Percentiles rank a stretch among this genome's conserved stretches.
phyloP scores from a whole-genome alignment of 345 rosid species.

The Hibiscus mutabilis region DNA sequence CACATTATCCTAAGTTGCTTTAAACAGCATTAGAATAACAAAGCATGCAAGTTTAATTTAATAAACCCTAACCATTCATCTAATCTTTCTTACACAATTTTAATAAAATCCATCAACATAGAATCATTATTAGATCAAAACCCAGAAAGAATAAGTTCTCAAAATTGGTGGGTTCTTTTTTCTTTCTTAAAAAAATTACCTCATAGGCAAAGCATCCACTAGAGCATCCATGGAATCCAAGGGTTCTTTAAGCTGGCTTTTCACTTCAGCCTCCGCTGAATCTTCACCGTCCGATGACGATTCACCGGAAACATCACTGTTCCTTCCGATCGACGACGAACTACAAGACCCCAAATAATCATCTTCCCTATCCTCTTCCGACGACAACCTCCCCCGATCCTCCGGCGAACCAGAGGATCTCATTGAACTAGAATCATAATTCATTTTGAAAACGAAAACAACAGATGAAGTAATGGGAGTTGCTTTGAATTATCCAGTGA shows the following conservation, averaged over 20 bases:
- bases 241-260: conserved; percentile 32
- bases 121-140: background rate
- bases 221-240: conserved; percentile 29
- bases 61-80: background rate
- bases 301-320: conserved; percentile 19
- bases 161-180: background rate
- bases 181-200: conserved; percentile 5
- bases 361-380: background rate
- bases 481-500: background rate
- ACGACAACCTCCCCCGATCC: background rate
- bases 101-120: background rate
- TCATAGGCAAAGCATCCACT: conserved; percentile 30
- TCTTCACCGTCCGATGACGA: conserved; percentile 21
- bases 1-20: background rate
- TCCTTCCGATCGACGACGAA: conserved; percentile 21
- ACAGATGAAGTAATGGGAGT: background rate
- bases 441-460: background rate
- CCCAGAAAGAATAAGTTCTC: background rate
- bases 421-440: background rate
- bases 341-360: conserved; percentile 17
- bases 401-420: conserved; percentile 1
- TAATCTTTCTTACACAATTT: background rate
- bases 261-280: conserved; percentile 19
- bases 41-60: background rate
- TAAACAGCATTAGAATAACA: background rate